Conservation (phyloP, 164 flowering plant species). For the Brasenia schreberi region DNA sequence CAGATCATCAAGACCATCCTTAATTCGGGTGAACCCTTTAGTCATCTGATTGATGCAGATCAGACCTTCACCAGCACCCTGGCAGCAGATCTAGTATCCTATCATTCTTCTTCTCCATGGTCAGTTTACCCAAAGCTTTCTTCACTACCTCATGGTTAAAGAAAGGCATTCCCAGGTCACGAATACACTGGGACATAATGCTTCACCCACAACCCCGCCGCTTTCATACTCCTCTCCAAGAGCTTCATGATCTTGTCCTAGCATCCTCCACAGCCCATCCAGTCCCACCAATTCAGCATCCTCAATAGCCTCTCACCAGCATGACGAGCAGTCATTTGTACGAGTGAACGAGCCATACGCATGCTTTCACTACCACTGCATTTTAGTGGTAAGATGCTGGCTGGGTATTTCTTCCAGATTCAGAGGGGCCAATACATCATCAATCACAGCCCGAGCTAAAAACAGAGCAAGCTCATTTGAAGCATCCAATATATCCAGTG, state of each 20-base stretch:
- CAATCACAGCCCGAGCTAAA: slow-evolving; percentile 90
- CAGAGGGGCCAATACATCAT: slow-evolving; percentile 84
- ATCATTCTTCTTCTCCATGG: slow-evolving; percentile 97
- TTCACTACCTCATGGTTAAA: slow-evolving; percentile 97
- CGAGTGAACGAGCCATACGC: slow-evolving; percentile 62
- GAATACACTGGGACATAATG: slow-evolving; percentile 90
- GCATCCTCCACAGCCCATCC: slow-evolving; percentile 99
- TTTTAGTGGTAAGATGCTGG: slow-evolving; percentile 41
- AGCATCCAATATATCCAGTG: slow-evolving; percentile 86
- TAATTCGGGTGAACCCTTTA: slow-evolving; percentile 69
- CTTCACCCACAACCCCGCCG: slow-evolving; percentile 84
- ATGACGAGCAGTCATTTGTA: slow-evolving; percentile 80
- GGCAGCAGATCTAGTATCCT: slow-evolving; percentile 75
- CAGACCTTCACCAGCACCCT: slow-evolving; percentile 78
- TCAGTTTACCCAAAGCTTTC: slow-evolving; percentile 92
- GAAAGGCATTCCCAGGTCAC: slow-evolving; percentile 93
- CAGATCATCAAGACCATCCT: slow-evolving; percentile 83
- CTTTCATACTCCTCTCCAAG: slow-evolving; percentile 91
- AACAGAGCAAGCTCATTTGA: slow-evolving; percentile 87
- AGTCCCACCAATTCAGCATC: slow-evolving; percentile 99
- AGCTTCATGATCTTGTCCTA: slow-evolving; percentile 84
- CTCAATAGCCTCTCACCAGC: slow-evolving; percentile 96
- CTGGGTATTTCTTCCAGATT: slow-evolving; percentile 45
- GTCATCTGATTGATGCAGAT: slow-evolving; percentile 92
- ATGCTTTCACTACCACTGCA: slow-evolving; percentile 87